A percentile compares a stretch with the other conserved stretches of the same genome.
These are phyloP conservation scores for Aspergillus costaricaensis DNA, from an alignment of 2,329 filamentous ascomycete species.

Conservation along the genomic window DNA sequence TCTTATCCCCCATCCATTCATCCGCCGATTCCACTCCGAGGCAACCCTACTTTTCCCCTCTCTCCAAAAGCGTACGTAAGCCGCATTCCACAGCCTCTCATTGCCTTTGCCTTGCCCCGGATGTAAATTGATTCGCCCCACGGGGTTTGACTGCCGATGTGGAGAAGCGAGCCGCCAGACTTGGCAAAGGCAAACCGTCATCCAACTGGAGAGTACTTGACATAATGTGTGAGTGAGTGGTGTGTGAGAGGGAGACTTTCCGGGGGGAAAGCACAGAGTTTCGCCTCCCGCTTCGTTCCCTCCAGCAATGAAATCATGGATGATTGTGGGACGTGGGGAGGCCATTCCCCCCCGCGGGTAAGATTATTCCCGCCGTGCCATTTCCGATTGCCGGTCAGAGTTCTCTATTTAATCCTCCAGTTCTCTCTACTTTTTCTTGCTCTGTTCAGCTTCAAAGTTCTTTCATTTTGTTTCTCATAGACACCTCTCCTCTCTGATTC, in stretches of 20 bases:
- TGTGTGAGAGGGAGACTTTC: neutral
- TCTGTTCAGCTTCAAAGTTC: neutral
- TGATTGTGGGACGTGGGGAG: conserved; percentile 22
- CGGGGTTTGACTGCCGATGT: conserved; percentile 14
- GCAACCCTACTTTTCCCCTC: neutral
- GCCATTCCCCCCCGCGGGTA: conserved; percentile 12
- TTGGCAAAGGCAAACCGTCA: neutral
- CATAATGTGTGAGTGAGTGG: too few species aligned
- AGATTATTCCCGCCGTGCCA: conserved; percentile 13
- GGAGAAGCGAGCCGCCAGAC: conserved; percentile 8
- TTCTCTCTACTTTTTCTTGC: neutral
- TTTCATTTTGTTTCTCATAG: neutral
- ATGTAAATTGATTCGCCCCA: conserved; percentile 14
- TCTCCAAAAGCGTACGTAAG: neutral
- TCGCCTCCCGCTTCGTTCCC: too few species aligned
- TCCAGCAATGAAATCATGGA: conserved; percentile 2
- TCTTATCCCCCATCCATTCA: neutral
- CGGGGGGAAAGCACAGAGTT: neutral
- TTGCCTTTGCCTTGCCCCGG: neutral
- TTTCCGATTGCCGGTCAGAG: conserved; percentile 1
- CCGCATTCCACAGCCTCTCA: neutral
- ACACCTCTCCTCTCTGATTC: neutral
- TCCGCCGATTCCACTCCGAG: neutral
- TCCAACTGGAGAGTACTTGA: neutral
- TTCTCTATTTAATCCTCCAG: conserved; percentile 4